Evolutionary conservation across 2,329 filamentous ascomycete genomes (phyloP).

Genomic region (Fusarium sp.): DNA sequence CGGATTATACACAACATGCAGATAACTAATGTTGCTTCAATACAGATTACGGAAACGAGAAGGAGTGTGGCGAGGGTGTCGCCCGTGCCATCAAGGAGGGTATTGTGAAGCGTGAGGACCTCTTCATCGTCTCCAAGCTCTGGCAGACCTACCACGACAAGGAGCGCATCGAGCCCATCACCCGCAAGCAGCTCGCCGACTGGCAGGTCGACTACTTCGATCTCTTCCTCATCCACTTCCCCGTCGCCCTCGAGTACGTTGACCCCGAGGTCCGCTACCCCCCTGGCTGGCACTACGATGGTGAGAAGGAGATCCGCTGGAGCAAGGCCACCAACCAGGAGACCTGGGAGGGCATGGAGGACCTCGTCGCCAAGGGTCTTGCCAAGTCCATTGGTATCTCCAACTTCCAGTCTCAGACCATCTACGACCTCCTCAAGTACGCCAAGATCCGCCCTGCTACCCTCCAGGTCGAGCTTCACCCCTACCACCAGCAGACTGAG

Average conservation of each 20-base stretch:
- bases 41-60: conserved; percentile 85
- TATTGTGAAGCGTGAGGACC: conserved; percentile 82
- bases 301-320: conserved; percentile 66
- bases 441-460: conserved; percentile 77
- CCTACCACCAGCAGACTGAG: conserved; percentile 80
- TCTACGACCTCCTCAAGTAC: conserved; percentile 83
- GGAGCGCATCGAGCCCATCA: conserved; percentile 78
- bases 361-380: conserved; percentile 73
- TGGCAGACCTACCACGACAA: conserved; percentile 92
- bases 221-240: conserved; percentile 90
- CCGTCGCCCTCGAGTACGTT: conserved; percentile 84
- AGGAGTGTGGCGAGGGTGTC: conserved; percentile 78
- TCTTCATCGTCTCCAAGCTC: conserved; percentile 93
- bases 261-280: conserved; percentile 82
- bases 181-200: conserved; percentile 79
- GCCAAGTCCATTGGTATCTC: conserved; percentile 79
- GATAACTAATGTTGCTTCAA: conserved; percentile 9
- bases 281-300: conserved; percentile 77
- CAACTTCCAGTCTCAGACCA: conserved; percentile 81
- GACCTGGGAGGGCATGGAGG: conserved; percentile 85
- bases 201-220: conserved; percentile 92
- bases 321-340: conserved; percentile 78
- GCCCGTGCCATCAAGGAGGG: conserved; percentile 83
- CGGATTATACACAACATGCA: not conserved
- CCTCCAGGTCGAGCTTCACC: conserved; percentile 91